Evolutionary conservation across 345 rosid genomes (phyloP), one percentile per base, ranked within the genome.

Genomic region (Lepidium sativum): DNA sequence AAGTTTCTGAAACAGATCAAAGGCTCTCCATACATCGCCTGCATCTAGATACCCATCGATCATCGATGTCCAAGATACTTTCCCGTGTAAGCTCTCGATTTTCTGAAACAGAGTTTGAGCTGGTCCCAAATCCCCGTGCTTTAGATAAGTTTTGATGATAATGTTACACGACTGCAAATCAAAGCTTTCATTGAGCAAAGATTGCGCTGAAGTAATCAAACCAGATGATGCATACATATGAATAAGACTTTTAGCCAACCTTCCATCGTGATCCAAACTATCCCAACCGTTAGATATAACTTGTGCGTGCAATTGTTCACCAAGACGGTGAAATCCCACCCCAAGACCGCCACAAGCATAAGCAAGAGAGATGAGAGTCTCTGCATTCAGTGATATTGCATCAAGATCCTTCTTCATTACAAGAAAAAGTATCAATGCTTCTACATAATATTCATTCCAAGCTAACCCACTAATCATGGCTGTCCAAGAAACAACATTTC

Each of bases 321-420:
- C 86, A 66, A 83, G 82, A 60, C 23, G 57, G 58, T 17, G 73
- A 74, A 73, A 79, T 15, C 80, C 72, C 35, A 70, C 64, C n/a
- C 89, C 89, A 47, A 74, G 63, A 21, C 89, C 89, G 65, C 83
- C 75, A 72, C 87, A 88, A 60, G 89, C 87, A 81, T 88, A 88
- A 54, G 85, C 79, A 47, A 91, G 87, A 3, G 89, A 88, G 51
- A 86, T 69, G 32, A 82, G 78, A 10, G 96, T 84, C 80, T 91
- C 96, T 12, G 65, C 70, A 67, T 87, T 86, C 2, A 87, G 91
- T 58, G 38, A 61, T 34, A 77, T 17, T 2, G 64, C 63, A 56
- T 52, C 80, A 70, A 75, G 51, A 54, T 57, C 78, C n/a, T n/a
- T 79, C 5, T n/a, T 84, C 90, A 87, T 85, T 52, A 60, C 71